Base-by-base conservation (phyloP, 768 basidiomycete genomes). In the Pleurotus djamor region DNA sequence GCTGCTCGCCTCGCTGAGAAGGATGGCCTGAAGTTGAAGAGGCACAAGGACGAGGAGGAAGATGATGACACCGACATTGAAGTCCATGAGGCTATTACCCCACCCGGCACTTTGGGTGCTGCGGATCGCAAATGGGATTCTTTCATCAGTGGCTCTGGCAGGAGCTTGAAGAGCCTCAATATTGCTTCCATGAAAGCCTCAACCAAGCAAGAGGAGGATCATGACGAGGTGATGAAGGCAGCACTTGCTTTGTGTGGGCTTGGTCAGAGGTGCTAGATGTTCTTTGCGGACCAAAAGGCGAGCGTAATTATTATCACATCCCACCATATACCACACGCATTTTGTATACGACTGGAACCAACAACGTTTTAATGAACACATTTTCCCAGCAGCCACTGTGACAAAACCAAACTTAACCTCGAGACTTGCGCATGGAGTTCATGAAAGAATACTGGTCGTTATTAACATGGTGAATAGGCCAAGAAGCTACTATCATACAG, bases 201-300 rank as follows among this genome's bases (percentile, higher is more conserved):
- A n/a, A 37, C 14, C 35, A 48, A 63, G 4, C 61, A 65, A 7
- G 65, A 69, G 52, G 66, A 61, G 12, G 71, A 65, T 17, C 78
- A 81, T 48, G 85, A 88, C 67, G 83, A 87, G 36, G 87, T 84
- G 72, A 86, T 90, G 83, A 82, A 81, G 61, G 88, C 87, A 21
- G 88, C 88, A 32, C 72, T 88, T 43, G 84, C 83, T 45, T 71
- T 90, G 16, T 89, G 87, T 67, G 87, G 88, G 36, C 74, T 83
- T 58, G 78, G 79, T 33, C 70, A 73, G 54, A 63, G 70, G 59
- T 59, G 35, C 49, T 50, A 50, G 49, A 50, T 6, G 28, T 5
- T 9, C 6, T 50, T n/a, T 14, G 21, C 9, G 21, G 17, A 17
- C 16, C 21, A 16, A 50, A 12, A 50, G 32, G 49, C 34, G 45